These are phyloP conservation scores for Cordyceps pruinosa DNA, from an alignment of 2,329 filamentous ascomycete genomes.

Conservation along the genomic window DNA sequence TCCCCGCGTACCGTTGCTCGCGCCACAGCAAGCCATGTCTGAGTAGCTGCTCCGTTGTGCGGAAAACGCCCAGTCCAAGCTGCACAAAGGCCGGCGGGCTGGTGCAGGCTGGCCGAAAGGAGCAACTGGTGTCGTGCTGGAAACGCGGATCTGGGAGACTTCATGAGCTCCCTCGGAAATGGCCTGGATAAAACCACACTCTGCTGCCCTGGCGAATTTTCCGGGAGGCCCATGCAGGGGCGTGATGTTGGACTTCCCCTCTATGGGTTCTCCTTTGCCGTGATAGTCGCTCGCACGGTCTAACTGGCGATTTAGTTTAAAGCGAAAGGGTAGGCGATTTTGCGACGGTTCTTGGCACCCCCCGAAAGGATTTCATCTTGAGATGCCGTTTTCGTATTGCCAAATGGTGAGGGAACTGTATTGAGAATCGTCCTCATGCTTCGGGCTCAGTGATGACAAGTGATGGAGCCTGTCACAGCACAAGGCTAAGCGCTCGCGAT, in stretches of 20 bases:
- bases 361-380: no score
- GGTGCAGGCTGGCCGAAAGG: not conserved
- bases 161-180: not conserved
- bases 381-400: not conserved
- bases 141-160: not conserved
- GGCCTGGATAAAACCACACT: not conserved
- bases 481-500: not conserved
- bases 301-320: no score
- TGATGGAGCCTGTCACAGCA: not conserved
- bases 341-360: not conserved
- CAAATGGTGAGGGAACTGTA: not conserved
- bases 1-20: slow-evolving; percentile 6
- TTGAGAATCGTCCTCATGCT: not conserved
- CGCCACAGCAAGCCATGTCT: slow-evolving; percentile 7
- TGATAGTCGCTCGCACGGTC: slow-evolving; percentile 1
- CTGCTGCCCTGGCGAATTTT: not conserved
- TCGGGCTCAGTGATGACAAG: not conserved
- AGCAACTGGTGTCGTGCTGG: not conserved
- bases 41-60: no score
- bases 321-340: not conserved
- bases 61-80: not conserved
- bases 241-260: no score
- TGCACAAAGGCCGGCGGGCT: not conserved
- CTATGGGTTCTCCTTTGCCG: not conserved
- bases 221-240: no score